Conservation (phyloP, 768 basidiomycete genomes). For the Boletus sp. region DNA sequence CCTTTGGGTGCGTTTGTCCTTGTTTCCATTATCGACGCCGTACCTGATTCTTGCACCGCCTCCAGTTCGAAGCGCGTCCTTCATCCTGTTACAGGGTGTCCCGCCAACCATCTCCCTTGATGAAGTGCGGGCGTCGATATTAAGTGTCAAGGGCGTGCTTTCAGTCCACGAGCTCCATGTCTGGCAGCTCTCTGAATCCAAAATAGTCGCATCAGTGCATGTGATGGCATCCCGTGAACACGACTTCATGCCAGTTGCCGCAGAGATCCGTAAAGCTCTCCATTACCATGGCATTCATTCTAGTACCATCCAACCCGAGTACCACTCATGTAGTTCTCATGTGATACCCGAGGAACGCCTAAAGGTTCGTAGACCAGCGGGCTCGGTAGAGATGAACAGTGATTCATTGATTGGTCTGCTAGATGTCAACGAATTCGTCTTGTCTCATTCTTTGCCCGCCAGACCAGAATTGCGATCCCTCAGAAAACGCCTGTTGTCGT, state of each 20-base stretch:
- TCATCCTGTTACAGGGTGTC: slow-evolving; percentile 93
- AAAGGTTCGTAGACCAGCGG: slow-evolving; percentile 38
- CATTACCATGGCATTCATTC: slow-evolving; percentile 94
- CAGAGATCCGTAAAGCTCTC: slow-evolving; percentile 76
- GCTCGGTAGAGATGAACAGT: neutral
- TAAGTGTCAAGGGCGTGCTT: slow-evolving; percentile 75
- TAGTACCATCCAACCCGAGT: slow-evolving; percentile 92
- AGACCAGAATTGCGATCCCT: slow-evolving; percentile 63
- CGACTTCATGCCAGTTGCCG: slow-evolving; percentile 91
- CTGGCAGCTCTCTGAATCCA: slow-evolving; percentile 95
- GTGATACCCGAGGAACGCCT: slow-evolving; percentile 43
- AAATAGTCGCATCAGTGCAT: slow-evolving; percentile 94
- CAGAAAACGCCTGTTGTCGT: slow-evolving; percentile 80
- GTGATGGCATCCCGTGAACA: slow-evolving; percentile 76
- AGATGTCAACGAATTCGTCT: slow-evolving; percentile 52
- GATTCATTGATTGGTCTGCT: slow-evolving; percentile 4
- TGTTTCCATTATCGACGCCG: neutral
- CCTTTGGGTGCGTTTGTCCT: slow-evolving; percentile 63
- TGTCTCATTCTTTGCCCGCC: slow-evolving; percentile 73
- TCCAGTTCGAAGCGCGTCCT: slow-evolving; percentile 83
- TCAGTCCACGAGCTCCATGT: slow-evolving; percentile 92
- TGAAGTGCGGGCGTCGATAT: slow-evolving; percentile 79
- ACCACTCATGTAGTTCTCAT: slow-evolving; percentile 39
- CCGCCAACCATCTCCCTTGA: slow-evolving; percentile 87
- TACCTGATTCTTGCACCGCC: slow-evolving; percentile 12